Base-by-base conservation (phyloP, 257 asterid genomes). In the Gardenia jasminoides region DNA sequence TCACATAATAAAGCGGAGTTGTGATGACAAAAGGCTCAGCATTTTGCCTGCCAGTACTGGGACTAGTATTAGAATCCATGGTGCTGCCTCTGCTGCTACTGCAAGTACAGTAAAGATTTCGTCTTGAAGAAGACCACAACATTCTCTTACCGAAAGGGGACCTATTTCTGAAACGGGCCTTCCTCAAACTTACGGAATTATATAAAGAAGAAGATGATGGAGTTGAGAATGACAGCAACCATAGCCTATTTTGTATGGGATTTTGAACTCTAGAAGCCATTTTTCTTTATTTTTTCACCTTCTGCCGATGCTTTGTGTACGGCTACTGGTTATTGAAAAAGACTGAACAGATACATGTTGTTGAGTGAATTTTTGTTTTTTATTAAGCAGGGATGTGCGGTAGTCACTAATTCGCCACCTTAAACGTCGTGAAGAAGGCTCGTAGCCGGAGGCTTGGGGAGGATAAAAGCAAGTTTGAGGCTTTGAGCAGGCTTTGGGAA, bases 1-100 rank as follows among this genome's bases (percentile, higher is more conserved):
- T 95, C 9, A 95, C 99, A 84, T 95, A 95, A 83, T 95, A 95
- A 82, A 93, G 97, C 47, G 98, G 99, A 77, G 99, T 93, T 61
- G 99, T 92, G 79, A 95, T 89, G 69, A 95, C 93, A 85, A 91
- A 90, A 26, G 88, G 84, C 48, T 89, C 93, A 22, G 83, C 69
- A 68, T 26, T 58, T 71, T 71, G 66, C 70, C 74, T 58, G 59
- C 46, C 68, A 10, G 46, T 75, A 8, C 9, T 48, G 44, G 28
- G 31, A 71, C 62, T 9, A 56, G n/a, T 56, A 19, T 12, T 41
- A 62, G 76, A 28, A 73, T 70, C 68, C 0, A 81, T 26, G 12
- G 52, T 31, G 30, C 66, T 5, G 10, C 58, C 41, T 17, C 67
- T 82, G 28, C 79, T 6, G 20, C 59, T 50, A 19, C 62, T 85